Evolutionary conservation across 306 rosid genomes (phyloP).

Genomic region (Lathyrus tuberosus): DNA sequence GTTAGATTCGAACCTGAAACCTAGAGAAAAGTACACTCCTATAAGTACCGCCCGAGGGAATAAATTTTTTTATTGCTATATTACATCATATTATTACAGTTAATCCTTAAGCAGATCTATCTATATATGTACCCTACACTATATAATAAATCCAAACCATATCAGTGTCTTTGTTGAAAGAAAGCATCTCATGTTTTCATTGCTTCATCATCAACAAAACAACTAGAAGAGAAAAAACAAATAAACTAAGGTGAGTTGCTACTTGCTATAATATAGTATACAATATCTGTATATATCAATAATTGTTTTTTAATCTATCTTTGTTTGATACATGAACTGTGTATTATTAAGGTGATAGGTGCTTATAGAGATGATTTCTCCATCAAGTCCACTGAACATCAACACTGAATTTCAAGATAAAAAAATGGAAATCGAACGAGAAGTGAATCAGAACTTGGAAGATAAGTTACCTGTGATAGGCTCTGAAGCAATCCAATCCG

Average conservation of each 20-base stretch:
- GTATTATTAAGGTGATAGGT: not conserved
- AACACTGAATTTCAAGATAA: slow-evolving; percentile 30
- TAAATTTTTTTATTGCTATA: slow-evolving; percentile 1
- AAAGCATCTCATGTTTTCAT: slow-evolving; percentile 42
- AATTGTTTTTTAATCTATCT: slow-evolving; percentile 7
- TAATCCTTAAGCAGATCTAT: slow-evolving; percentile 19
- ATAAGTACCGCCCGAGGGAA: not conserved
- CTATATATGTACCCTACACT: slow-evolving; percentile 38
- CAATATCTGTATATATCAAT: slow-evolving; percentile 14
- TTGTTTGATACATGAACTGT: slow-evolving; percentile 24
- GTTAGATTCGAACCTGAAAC: too few relatives aligned
- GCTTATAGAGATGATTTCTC: slow-evolving; percentile 31
- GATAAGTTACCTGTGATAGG: slow-evolving; percentile 23
- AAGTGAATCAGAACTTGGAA: slow-evolving; percentile 28
- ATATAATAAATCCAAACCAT: slow-evolving; percentile 27
- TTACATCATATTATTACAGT: slow-evolving; percentile 4
- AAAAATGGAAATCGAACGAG: slow-evolving; percentile 42
- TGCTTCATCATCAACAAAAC: slow-evolving; percentile 16
- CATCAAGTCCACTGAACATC: slow-evolving; percentile 26
- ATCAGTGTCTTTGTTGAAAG: slow-evolving; percentile 3
- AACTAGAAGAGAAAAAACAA: slow-evolving; percentile 38
- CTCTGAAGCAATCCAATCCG: slow-evolving; percentile 37
- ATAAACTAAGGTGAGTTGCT: slow-evolving; percentile 29
- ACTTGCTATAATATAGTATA: not conserved
- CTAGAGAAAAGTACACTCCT: too few relatives aligned